These are phyloP conservation scores for Chaetoceros muelleri DNA, from an alignment of 108 stramenopile species.

Conservation along the genomic window DNA sequence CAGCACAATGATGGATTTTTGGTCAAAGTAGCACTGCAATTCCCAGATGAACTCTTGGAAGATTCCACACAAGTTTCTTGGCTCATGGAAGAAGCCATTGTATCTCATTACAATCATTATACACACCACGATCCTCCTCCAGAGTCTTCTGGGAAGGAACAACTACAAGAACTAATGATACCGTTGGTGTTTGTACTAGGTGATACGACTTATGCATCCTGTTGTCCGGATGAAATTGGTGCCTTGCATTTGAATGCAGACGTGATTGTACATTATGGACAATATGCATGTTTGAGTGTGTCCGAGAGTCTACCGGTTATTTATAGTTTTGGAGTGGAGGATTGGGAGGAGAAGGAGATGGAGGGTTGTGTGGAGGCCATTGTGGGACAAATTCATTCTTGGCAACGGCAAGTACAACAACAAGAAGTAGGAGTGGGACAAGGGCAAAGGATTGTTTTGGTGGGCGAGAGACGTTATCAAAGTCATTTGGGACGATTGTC, in stretches of 20 bases:
- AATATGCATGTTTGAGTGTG: constrained; percentile 65
- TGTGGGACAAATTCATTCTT: constrained; percentile 1
- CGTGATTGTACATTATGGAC: constrained; percentile 84
- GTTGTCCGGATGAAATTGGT: constrained; percentile 92
- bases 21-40: constrained; percentile 75
- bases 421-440: constrained; percentile 1
- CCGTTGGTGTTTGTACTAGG: constrained; percentile 86
- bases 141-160: background rate
- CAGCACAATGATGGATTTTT: constrained; percentile 20
- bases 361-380: constrained; percentile 11
- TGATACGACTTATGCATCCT: constrained; percentile 88
- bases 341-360: constrained; percentile 13
- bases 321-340: constrained; percentile 60
- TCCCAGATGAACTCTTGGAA: constrained; percentile 74
- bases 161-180: constrained; percentile 1
- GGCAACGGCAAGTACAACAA: constrained; percentile 12
- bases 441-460: constrained; percentile 31
- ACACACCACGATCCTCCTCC: background rate
- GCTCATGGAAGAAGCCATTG: constrained; percentile 46
- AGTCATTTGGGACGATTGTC: constrained; percentile 55
- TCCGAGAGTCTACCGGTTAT: constrained; percentile 45
- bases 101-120: constrained; percentile 6
- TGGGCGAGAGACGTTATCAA: constrained; percentile 78
- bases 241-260: constrained; percentile 88
- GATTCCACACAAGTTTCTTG: constrained; percentile 68